Evolutionary conservation across 148 eudicot genomes (phyloP).

Genomic region (Dysphania ambrosioides): DNA sequence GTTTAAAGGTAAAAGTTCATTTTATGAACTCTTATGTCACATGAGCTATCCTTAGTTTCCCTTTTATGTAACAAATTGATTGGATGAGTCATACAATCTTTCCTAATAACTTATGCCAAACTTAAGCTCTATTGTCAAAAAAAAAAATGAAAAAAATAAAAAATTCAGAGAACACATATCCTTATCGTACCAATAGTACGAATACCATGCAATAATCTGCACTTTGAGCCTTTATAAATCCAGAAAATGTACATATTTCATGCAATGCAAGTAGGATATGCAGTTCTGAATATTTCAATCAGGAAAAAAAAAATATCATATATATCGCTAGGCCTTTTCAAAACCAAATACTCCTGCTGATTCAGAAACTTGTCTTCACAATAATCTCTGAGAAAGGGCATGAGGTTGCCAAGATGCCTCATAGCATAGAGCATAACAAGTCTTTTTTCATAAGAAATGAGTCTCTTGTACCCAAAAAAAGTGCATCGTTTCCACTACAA

Average conservation of each 20-base stretch:
- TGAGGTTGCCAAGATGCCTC: constrained; percentile 17
- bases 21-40: no score
- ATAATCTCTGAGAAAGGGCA: not conserved
- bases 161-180: no score
- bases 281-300: not conserved
- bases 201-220: constrained; percentile 3
- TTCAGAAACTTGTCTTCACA: not conserved
- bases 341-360: constrained; percentile 1
- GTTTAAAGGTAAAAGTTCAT: no score
- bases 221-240: not conserved
- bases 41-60: no score
- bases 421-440: constrained; percentile 20
- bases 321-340: constrained; percentile 17
- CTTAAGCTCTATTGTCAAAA: no score
- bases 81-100: no score
- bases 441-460: constrained; percentile 4
- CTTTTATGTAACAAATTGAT: no score
- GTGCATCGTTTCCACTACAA: constrained; percentile 25
- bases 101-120: no score
- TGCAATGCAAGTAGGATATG: constrained; percentile 17
- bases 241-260: not conserved
- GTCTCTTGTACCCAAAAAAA: constrained; percentile 19
- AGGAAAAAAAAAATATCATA: not conserved
- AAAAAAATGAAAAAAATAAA: no score
- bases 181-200: not conserved